Evolutionary conservation across 2,329 filamentous ascomycete genomes (phyloP).

Genomic region (Ceratocystis albifundus): DNA sequence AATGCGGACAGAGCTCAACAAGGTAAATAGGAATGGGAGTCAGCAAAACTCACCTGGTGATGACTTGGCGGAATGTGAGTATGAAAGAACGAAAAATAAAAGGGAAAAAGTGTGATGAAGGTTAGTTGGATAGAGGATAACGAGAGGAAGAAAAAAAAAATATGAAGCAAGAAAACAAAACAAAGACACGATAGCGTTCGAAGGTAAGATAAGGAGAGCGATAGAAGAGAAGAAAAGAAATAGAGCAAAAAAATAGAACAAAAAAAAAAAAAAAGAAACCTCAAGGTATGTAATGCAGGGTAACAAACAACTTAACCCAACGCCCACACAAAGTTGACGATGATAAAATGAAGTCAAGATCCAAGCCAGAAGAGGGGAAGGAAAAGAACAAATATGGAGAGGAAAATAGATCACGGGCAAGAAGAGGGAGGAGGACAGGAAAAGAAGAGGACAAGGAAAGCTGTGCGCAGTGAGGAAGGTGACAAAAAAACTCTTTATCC

Average conservation of each 20-base stretch:
- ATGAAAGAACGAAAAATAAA: too few species aligned
- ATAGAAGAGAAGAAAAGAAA: conserved; percentile 12
- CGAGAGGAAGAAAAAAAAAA: conserved; percentile 12
- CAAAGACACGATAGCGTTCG: neutral
- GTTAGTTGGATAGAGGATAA: conserved; percentile 3
- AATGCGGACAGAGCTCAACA: neutral
- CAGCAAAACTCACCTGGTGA: neutral
- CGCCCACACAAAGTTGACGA: conserved; percentile 12
- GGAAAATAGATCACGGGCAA: neutral
- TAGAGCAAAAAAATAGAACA: neutral
- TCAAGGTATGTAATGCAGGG: conserved; percentile 18
- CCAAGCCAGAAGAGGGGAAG: neutral
- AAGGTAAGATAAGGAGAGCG: conserved; percentile 3
- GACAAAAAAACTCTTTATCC: conserved; percentile 3
- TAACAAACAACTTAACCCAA: conserved; percentile 19
- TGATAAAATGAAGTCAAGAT: conserved; percentile 6
- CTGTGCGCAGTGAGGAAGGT: neutral
- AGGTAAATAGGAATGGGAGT: neutral
- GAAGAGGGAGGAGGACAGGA: conserved; percentile 7
- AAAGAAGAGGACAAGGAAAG: conserved; percentile 6
- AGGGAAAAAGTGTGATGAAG: too few species aligned
- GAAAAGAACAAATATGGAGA: neutral
- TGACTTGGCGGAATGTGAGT: neutral
- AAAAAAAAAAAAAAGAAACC: conserved; percentile 9
- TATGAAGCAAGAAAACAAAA: conserved; percentile 6